Evolutionary conservation across 2,329 filamentous ascomycete species (phyloP), one percentile per base, ranked within the genome.

Genomic region (Aquanectria penicillioides): DNA sequence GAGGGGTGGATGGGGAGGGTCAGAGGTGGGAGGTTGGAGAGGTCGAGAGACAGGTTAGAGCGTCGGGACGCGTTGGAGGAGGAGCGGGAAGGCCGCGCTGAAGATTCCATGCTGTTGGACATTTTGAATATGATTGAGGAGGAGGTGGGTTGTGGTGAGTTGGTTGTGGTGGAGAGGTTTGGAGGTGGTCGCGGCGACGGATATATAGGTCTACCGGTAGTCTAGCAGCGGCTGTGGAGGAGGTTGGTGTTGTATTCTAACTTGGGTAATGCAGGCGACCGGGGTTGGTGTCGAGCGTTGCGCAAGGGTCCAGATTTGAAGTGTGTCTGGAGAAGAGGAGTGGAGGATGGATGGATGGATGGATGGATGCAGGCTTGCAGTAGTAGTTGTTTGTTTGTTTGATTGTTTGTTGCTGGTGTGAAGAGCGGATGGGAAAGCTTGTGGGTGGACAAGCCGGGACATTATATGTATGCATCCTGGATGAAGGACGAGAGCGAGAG

Each of bases 1-100:
- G 89, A 91, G 6, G 91, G 89, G 52, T 89, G 86, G 22, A 90
- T 88, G n/a, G 91, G 91, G 72, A 87, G 84, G 36, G 82, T 81
- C 53, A 92, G 81, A 29, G 89, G 85, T 46, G 92, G 91, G 36
- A 94, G 78, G 71, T 82, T 85, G 62, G 89, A 90, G 40, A 94
- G 85, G 72, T 94, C 91, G 70, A 95, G 84, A 18, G 87, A 89
- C 56, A 93, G 85, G 68, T 83, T 75, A 65, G 70, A 77, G 59
- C 78, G 78, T 65, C 74, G 75, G 50, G 80, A 83, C 41, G 79
- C 76, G 60, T 74, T 74, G 48, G 82, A 83, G 10, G 83, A 83
- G 20, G 77, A 77, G 29, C 77, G 74, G 26, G 77, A 78, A 72
- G 67, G 73, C 68, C 69, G 71, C 26, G 73, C 70, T 48, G 76